Evolutionary conservation across 768 basidiomycete genomes (phyloP), one percentile per base, ranked within the genome.

Genomic region (Chalciporus chontae): DNA sequence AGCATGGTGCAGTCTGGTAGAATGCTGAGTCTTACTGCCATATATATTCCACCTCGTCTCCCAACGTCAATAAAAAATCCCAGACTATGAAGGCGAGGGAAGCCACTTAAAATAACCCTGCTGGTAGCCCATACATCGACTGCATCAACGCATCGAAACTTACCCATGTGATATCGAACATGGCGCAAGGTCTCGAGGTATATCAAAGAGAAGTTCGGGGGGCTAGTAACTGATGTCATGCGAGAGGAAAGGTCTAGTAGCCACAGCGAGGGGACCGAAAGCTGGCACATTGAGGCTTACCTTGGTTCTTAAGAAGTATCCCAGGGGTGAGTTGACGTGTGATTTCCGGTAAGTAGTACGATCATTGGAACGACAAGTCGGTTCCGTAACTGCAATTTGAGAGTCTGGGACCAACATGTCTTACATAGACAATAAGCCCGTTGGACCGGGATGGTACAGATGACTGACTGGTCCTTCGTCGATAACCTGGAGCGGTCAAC

Each of bases 11-110:
- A 60, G 18, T 19, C 7, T 8, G 9, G n/a, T 36, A 14, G 18
- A 43, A 43, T 32, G 27, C 14, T 23, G 27, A 18, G 21, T 9
- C 40, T 54, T 47, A 72, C 70, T 53, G 55, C 68, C 70, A 71
- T 18, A 70, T 40, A 19, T 60, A 55, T 32, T 61, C 62, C 1
- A 61, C 51, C 40, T 68, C 70, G 13, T 51, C 57, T 21, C 50
- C 55, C 21, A 62, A 53, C 4, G 58, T 62, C 38, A 63, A 45
- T 4, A 68, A 15, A 14, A 56, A 45, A 24, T 71, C 70, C 50
- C 62, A 69, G 8, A 65, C 50, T 41, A 61, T 43, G 21, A 71
- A 51, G 7, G 49, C 43, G 34, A 64, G 40, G 3, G 63, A 59
- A 1, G 68, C 63, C 23, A 64, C 71, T 60, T 50, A 5, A 29